phyloP scores from a whole-genome alignment of 2,329 filamentous ascomycete genomes.

The Aschersonia sp. region DNA sequence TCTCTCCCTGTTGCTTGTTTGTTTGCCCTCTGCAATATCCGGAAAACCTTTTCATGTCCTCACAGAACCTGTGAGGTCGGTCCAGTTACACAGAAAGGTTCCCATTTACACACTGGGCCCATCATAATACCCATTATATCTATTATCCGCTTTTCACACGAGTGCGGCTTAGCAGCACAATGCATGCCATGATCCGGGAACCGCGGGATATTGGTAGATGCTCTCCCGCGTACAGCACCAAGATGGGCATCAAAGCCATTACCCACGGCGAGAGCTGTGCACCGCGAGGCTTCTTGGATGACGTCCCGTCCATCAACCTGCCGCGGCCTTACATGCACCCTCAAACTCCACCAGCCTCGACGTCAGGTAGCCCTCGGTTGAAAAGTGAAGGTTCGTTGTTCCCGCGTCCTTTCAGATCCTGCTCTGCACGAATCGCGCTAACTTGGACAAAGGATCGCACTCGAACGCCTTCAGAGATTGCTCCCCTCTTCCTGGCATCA shows the following conservation, averaged over 20 bases:
- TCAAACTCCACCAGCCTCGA: conserved; percentile 16
- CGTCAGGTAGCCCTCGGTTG: conserved; percentile 18
- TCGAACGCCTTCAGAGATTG: conserved; percentile 10
- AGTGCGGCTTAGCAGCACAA: neutral
- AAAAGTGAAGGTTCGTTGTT: conserved; percentile 16
- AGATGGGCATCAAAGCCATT: conserved; percentile 9
- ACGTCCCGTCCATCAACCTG: conserved; percentile 8
- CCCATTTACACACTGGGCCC: neutral
- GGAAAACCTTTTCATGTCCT: conserved; percentile 2
- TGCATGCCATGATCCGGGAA: conserved; percentile 5
- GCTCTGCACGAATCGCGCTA: conserved; percentile 1
- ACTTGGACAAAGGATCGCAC: conserved; percentile 7
- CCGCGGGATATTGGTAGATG: conserved; percentile 5
- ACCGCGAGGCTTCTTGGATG: conserved; percentile 8
- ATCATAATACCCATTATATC: neutral
- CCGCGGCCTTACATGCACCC: conserved; percentile 9
- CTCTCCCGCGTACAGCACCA: conserved; percentile 5
- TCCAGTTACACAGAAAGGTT: neutral
- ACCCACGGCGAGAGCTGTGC: conserved; percentile 7
- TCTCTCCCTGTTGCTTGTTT: conserved; percentile 8
- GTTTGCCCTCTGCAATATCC: neutral
- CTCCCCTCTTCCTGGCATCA: conserved; percentile 11
- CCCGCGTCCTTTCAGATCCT: neutral
- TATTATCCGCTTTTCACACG: neutral
- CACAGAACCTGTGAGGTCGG: neutral